Base-by-base conservation (phyloP, 2,329 filamentous ascomycete genomes). In the Annulohypoxylon truncatum region DNA sequence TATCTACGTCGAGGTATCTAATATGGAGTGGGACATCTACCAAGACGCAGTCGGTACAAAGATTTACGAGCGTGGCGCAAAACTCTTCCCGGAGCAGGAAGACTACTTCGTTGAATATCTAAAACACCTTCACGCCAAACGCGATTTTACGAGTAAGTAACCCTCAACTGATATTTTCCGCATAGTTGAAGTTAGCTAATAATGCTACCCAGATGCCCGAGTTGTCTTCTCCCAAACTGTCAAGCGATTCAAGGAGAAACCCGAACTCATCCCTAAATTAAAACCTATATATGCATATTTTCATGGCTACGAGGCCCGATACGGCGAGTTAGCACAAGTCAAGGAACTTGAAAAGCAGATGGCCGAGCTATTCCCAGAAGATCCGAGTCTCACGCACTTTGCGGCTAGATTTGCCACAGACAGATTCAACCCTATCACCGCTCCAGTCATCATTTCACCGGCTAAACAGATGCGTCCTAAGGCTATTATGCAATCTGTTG, bases 141-240 rank as follows among this genome's bases (percentile, higher is more conserved):
- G 97, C 73, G 96, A 99, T 79, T 90, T 94, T 50, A 97, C 93
- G 29, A 97, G 93, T 96, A 85, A 85, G 92, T 85, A 29, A 26
- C 33, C n/a, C 29, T 29, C 12, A 35, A 20, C 10, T 8, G 2
- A 1, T 29, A 13, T 42, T 20, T 13, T 9, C 12, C 15, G 20
- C 38, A 6, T 13, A 24, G 13, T 18, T 48, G 76, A 64, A 12
- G 12, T 58, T 42, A 53, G 66, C 75, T 47, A 66, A 73, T 44
- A 66, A 73, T 50, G 26, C 18, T 18, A 31, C 31, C 31, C 72
- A 94, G 94, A 99, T 84, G 96, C 96, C 31, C 89, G 96, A 70
- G 94, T 96, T 8, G 94, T 97, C 1, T 99, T 99, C 74, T 96
- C 98, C 78, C 97, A 94, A 13, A 94, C 94, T 13, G 92, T 97